Evolutionary conservation across 1,139 yeast genomes (phyloP), one percentile per base, ranked within the genome.

Genomic region (Pichia cactophila): DNA sequence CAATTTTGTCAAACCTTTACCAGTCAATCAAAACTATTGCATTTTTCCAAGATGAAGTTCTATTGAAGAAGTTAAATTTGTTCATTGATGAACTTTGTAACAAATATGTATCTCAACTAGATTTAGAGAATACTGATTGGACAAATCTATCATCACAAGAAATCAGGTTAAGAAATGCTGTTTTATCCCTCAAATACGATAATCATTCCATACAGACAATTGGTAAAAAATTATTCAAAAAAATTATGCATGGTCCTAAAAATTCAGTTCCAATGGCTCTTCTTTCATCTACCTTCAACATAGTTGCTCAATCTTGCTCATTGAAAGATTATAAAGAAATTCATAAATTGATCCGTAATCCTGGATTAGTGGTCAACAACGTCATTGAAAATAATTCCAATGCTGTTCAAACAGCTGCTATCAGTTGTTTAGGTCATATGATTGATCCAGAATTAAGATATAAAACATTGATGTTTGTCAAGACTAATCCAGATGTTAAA

Each of bases 301-400:
- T 63, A 37, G 63, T 69, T 39, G 69, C 62, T 45, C 58, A 64
- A 44, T 61, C 67, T 26, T 71, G 72, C 5, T 67, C 63, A 33
- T 67, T 71, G 48, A 75, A 77, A 54, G 80, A 77, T 40, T 82
- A 80, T 70, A 81, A 81, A 61, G 80, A 76, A 56, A 64, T 80
- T 3, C 65, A 74, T 40, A 77, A 75, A 40, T 61, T 80, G 23
- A 75, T 75, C 10, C 78, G 78, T 52, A 73, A 73, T 52, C 70
- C 82, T 11, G 69, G 73, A 45, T 63, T 65, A 11, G 66, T 72
- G 17, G 61, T 63, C 49, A 65, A 61, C 28, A 55, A 56, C 39
- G 44, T 54, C 7, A 23, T 47, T 2, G 66, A 72, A 52, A 59
- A 54, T 23, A 61, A 66, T 7, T 44, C 50, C 9, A 46, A 48